These are phyloP conservation scores for Scytalidium sp. DNA, from an alignment of 2,329 filamentous ascomycete species.

Conservation along the genomic window DNA sequence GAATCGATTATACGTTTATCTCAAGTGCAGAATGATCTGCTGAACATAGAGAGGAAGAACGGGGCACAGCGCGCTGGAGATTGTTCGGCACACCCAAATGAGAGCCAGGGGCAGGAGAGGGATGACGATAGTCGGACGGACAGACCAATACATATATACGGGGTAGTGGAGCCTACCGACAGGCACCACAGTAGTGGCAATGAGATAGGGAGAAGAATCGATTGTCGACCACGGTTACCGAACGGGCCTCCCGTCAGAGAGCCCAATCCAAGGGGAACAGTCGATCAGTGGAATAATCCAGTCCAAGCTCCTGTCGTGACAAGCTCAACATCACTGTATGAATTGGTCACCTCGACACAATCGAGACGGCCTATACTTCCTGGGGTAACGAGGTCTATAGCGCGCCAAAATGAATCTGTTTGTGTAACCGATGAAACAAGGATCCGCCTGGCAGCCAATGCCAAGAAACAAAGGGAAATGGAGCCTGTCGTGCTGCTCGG, in stretches of 20 bases:
- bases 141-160: background rate
- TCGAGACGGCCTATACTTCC: background rate
- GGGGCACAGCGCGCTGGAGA: background rate
- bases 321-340: background rate
- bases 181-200: background rate
- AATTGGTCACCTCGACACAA: background rate
- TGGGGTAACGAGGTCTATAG: background rate
- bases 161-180: background rate
- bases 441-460: background rate
- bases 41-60: background rate
- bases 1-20: background rate
- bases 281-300: background rate
- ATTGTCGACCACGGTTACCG: background rate
- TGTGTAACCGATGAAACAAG: background rate
- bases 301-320: background rate
- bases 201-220: background rate
- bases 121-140: background rate
- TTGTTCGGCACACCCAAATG: background rate
- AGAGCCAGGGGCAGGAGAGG: background rate
- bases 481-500: background rate
- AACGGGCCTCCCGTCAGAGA: background rate
- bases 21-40: background rate
- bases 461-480: background rate
- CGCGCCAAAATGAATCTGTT: background rate
- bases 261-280: background rate